Conservation (phyloP, 148 eudicot genomes). For the Tetragonia tetragonoides region DNA sequence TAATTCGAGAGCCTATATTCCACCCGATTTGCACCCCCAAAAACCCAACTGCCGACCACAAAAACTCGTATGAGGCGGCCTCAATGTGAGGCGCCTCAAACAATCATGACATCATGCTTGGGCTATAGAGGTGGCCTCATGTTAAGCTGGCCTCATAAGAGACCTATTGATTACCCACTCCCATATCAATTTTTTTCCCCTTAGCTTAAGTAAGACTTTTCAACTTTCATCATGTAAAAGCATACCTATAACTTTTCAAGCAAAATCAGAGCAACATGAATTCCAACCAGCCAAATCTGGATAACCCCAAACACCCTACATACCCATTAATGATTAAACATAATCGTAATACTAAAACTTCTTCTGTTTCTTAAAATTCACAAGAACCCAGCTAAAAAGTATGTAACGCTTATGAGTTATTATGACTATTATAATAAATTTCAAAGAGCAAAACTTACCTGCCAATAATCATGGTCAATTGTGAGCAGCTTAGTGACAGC, state of each 20-base stretch:
- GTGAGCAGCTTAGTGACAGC: conserved; percentile 89
- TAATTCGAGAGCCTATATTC: background rate
- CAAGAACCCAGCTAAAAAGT: background rate
- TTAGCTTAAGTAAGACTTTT: too few relatives aligned
- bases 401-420: too few relatives aligned
- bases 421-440: background rate
- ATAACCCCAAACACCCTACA: background rate
- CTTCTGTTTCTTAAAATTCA: background rate
- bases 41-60: background rate
- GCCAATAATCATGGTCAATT: conserved; percentile 92
- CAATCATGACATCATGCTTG: too few relatives aligned
- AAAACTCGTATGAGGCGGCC: too few relatives aligned
- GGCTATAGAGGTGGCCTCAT: too few relatives aligned
- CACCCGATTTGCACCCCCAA: background rate
- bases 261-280: background rate
- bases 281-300: background rate
- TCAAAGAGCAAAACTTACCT: conserved; percentile 51
- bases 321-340: background rate
- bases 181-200: background rate
- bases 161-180: background rate
- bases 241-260: background rate
- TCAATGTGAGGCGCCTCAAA: too few relatives aligned
- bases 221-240: background rate
- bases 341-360: background rate
- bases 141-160: too few relatives aligned